Conservation (phyloP, 345 rosid species). For the Sonneratia alba region DNA sequence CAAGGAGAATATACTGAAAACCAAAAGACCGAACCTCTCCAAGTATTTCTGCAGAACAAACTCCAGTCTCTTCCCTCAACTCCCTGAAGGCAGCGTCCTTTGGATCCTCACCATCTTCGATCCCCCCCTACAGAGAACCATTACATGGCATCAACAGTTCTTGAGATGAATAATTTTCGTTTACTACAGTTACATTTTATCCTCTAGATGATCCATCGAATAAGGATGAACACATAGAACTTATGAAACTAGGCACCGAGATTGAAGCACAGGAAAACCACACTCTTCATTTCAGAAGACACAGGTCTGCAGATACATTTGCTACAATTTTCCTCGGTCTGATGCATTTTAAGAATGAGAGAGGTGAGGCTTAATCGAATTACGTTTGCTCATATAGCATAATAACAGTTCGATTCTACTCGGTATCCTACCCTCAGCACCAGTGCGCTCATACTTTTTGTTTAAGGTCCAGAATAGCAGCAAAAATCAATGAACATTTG, state of each 20-base stretch:
- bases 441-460: not conserved
- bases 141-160: not conserved
- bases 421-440: no score
- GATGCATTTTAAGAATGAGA: not conserved
- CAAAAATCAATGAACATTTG: not conserved
- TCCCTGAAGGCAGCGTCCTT: constrained; percentile 75
- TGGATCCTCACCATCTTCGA: constrained; percentile 85
- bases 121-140: constrained; percentile 54
- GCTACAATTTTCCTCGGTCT: not conserved
- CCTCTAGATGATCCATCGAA: not conserved
- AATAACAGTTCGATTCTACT: no score
- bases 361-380: not conserved
- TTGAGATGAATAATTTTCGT: not conserved
- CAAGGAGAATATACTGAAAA: not conserved
- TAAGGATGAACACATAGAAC: no score
- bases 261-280: no score
- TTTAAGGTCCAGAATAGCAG: not conserved
- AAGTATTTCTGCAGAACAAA: constrained; percentile 62
- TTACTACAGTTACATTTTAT: not conserved
- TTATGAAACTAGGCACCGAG: no score
- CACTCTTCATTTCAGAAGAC: not conserved
- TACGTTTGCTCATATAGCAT: not conserved
- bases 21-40: constrained; percentile 47
- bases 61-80: constrained; percentile 86
- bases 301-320: not conserved